A percentile compares a stretch with the other conserved stretches of the same genome.
Conservation (phyloP, 768 basidiomycete species). For the Tulasnella sp. region DNA sequence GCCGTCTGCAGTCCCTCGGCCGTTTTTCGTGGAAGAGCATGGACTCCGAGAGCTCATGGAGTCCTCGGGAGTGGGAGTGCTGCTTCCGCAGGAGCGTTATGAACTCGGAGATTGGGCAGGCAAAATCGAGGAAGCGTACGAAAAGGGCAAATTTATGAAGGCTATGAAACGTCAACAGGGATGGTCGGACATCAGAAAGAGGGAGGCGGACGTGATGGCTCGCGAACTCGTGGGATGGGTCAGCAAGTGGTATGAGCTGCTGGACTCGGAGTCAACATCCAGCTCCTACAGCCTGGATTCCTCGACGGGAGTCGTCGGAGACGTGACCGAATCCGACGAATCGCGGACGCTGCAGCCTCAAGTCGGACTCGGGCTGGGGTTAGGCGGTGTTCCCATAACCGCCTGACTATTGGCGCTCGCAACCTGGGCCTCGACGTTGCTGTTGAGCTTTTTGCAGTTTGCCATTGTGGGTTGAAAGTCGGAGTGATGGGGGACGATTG, state of each 20-base stretch:
- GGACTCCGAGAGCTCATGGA: constrained; percentile 64
- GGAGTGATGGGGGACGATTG: not conserved
- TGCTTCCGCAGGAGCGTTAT: constrained; percentile 60
- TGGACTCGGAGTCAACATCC: not conserved
- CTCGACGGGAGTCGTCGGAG: not conserved
- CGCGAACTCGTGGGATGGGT: constrained; percentile 53
- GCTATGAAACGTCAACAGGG: constrained; percentile 47
- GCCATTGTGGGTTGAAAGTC: not conserved
- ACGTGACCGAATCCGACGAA: not conserved
- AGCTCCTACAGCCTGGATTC: not conserved
- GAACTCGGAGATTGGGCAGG: constrained; percentile 71
- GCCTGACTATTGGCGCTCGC: not conserved
- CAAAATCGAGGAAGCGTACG: constrained; percentile 57
- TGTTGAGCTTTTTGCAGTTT: not conserved
- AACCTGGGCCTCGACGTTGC: not conserved
- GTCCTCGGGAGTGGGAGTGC: constrained; percentile 63
- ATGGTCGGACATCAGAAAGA: constrained; percentile 41
- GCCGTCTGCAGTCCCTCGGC: constrained; percentile 59
- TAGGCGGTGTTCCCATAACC: not conserved
- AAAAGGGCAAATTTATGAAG: constrained; percentile 49
- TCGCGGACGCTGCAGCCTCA: not conserved
- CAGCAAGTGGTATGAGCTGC: constrained; percentile 35
- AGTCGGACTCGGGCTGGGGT: not conserved
- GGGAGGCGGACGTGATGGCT: constrained; percentile 52
- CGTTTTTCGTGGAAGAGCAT: constrained; percentile 77